These are phyloP conservation scores for Calocybe indica DNA, from an alignment of 768 basidiomycete genomes.

Conservation along the genomic window DNA sequence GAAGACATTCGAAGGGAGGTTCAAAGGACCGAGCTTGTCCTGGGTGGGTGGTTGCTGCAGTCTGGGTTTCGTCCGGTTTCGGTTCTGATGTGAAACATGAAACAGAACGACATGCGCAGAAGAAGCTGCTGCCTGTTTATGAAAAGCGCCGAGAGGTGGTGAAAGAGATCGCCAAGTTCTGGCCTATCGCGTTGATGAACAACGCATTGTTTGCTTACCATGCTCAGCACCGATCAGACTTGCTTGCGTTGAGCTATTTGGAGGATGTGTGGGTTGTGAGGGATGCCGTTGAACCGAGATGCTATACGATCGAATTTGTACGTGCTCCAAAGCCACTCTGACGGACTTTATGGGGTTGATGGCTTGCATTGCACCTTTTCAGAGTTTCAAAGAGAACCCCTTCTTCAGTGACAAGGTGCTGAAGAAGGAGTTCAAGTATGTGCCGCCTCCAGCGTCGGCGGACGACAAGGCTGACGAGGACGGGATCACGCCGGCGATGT, in stretches of 20 bases:
- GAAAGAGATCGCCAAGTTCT: slow-evolving; percentile 71
- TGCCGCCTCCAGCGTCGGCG: slow-evolving; percentile 45
- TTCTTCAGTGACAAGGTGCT: slow-evolving; percentile 72
- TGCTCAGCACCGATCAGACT: slow-evolving; percentile 70
- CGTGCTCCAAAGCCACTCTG: slow-evolving; percentile 24
- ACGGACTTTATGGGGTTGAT: background rate
- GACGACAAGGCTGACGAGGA: slow-evolving; percentile 61
- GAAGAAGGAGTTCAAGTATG: slow-evolving; percentile 79
- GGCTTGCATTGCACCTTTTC: slow-evolving; percentile 5
- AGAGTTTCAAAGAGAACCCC: slow-evolving; percentile 86
- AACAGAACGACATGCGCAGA: slow-evolving; percentile 60
- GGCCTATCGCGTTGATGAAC: slow-evolving; percentile 83
- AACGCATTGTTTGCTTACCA: slow-evolving; percentile 56
- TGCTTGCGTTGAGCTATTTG: slow-evolving; percentile 75
- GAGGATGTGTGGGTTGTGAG: slow-evolving; percentile 83
- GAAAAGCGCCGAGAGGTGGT: slow-evolving; percentile 63
- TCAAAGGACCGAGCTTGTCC: slow-evolving; percentile 61
- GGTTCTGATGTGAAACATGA: background rate
- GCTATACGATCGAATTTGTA: slow-evolving; percentile 87
- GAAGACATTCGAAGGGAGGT: slow-evolving; percentile 61
- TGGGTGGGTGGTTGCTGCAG: slow-evolving; percentile 44
- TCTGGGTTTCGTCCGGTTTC: background rate
- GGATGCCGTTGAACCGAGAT: slow-evolving; percentile 68
- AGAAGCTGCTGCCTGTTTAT: slow-evolving; percentile 54
- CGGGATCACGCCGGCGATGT: slow-evolving; percentile 72